These are phyloP conservation scores for Colletotrichum somersetense DNA, from an alignment of 2,329 filamentous ascomycete genomes.

Conservation along the genomic window DNA sequence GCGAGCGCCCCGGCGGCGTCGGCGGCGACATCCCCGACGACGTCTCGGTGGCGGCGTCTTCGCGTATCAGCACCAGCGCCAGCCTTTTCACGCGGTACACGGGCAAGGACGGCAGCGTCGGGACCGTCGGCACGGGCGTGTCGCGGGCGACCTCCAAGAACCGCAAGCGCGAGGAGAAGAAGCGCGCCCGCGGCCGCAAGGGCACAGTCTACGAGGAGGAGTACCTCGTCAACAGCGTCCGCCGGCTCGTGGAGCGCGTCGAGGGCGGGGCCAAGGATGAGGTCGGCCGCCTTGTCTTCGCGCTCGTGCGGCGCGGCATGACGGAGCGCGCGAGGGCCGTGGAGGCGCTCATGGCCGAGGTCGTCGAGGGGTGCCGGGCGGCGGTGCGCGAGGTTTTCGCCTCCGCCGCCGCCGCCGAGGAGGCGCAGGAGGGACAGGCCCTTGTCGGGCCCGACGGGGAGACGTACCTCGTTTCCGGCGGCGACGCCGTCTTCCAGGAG, in stretches of 20 bases:
- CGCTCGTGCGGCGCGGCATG: slow-evolving; percentile 85
- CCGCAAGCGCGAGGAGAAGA: slow-evolving; percentile 89
- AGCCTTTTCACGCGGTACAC: slow-evolving; percentile 95
- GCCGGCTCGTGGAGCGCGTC: slow-evolving; percentile 84
- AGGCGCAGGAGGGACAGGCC: slow-evolving; percentile 43
- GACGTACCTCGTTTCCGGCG: slow-evolving; percentile 58
- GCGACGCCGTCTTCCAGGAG: slow-evolving; percentile 65
- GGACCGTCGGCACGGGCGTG: slow-evolving; percentile 79
- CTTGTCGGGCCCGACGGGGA: slow-evolving; percentile 41
- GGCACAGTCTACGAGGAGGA: slow-evolving; percentile 98
- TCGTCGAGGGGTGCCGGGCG: slow-evolving; percentile 75
- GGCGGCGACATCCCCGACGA: slow-evolving; percentile 88
- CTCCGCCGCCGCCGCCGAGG: slow-evolving; percentile 40
- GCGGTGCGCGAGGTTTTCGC: slow-evolving; percentile 79
- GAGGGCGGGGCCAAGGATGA: slow-evolving; percentile 78
- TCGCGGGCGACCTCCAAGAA: slow-evolving; percentile 89
- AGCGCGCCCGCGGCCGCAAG: slow-evolving; percentile 93
- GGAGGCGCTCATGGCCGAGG: slow-evolving; percentile 79
- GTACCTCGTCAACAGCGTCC: slow-evolving; percentile 90
- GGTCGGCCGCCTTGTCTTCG: slow-evolving; percentile 79
- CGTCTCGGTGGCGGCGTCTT: slow-evolving; percentile 86
- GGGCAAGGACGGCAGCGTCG: slow-evolving; percentile 71
- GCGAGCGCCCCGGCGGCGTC: slow-evolving; percentile 68
- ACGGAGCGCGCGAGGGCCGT: slow-evolving; percentile 85
- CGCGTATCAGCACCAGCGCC: slow-evolving; percentile 83